Conservation (phyloP, 148 eudicot genomes). For the Vaccinium vitisidaea region DNA sequence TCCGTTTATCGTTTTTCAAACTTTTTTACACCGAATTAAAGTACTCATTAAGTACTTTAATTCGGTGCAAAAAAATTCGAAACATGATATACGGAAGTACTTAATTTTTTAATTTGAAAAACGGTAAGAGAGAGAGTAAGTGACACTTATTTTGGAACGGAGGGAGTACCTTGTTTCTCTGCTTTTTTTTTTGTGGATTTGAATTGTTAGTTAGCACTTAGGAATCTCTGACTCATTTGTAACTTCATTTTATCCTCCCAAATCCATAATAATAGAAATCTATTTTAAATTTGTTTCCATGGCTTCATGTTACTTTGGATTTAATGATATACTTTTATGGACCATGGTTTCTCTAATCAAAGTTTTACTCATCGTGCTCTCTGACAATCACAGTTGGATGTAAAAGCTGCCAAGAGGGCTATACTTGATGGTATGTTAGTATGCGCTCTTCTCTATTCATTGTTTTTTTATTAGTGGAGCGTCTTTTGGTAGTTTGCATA, state of each 20-base stretch:
- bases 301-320: constrained; percentile 9
- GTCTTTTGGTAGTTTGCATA: not conserved
- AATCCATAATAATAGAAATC: not conserved
- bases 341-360: constrained; percentile 7
- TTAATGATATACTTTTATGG: not conserved
- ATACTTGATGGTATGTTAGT: constrained; percentile 68
- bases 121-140: too few relatives aligned
- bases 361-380: constrained; percentile 15
- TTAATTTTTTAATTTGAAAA: too few relatives aligned
- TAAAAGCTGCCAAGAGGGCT: constrained; percentile 81
- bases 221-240: not conserved
- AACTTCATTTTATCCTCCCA: not conserved
- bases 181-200: not conserved
- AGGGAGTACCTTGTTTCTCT: not conserved
- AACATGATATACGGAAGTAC: too few relatives aligned
- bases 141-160: too few relatives aligned
- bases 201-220: not conserved
- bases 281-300: constrained; percentile 7
- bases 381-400: constrained; percentile 59
- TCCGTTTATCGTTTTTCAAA: too few relatives aligned
- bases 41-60: too few relatives aligned
- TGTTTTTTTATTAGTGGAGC: not conserved
- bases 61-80: too few relatives aligned
- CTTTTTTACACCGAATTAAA: too few relatives aligned
- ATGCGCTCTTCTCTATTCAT: not conserved